These are phyloP conservation scores for Hymenoscyphus repandus DNA, from an alignment of 2,329 filamentous ascomycete species.

Conservation along the genomic window DNA sequence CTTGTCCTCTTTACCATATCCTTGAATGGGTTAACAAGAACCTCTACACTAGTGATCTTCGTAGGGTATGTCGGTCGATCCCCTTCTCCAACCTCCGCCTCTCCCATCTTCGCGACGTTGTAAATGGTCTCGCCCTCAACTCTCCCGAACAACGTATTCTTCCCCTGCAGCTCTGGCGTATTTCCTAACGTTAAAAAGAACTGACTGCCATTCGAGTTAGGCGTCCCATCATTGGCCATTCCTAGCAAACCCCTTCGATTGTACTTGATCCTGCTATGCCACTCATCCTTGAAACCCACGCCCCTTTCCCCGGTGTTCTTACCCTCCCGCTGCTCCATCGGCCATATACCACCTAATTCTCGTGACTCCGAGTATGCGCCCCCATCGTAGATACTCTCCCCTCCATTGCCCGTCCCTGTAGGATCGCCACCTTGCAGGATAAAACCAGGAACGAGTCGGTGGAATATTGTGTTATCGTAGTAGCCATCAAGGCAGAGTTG, in stretches of 20 bases:
- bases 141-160: constrained; percentile 90
- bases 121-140: constrained; percentile 94
- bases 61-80: constrained; percentile 84
- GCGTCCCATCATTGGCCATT: constrained; percentile 85
- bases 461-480: constrained; percentile 90
- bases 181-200: constrained; percentile 93
- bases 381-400: constrained; percentile 87
- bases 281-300: constrained; percentile 72
- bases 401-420: constrained; percentile 85
- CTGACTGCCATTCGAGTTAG: constrained; percentile 89
- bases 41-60: constrained; percentile 68
- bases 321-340: constrained; percentile 60
- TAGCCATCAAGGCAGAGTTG: constrained; percentile 94
- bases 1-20: constrained; percentile 69
- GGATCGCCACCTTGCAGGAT: constrained; percentile 94
- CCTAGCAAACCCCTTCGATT: constrained; percentile 84
- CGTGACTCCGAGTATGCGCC: constrained; percentile 55
- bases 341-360: constrained; percentile 35
- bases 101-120: constrained; percentile 89
- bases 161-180: constrained; percentile 76
- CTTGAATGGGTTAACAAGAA: constrained; percentile 76
- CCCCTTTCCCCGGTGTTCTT: constrained; percentile 55
- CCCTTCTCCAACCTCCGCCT: constrained; percentile 75
- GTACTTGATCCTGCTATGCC: constrained; percentile 88
- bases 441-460: constrained; percentile 86